Percentiles rank a stretch among this genome's conserved stretches.
These are phyloP conservation scores for Chenopodium formosanum DNA, from an alignment of 148 eudicot species.

Conservation along the genomic window DNA sequence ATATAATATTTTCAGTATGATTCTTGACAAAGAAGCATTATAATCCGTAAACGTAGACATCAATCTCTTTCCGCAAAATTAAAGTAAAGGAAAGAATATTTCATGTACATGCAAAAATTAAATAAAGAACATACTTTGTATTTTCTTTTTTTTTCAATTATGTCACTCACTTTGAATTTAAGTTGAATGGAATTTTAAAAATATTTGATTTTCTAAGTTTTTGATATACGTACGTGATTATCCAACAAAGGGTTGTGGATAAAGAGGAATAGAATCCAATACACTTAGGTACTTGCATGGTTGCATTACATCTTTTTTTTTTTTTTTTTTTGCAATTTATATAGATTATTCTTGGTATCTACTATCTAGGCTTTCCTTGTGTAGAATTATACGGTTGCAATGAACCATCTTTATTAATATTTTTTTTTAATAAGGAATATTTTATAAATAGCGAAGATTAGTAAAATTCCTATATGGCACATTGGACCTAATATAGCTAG, in stretches of 20 bases:
- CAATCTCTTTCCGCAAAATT: constrained; percentile 44
- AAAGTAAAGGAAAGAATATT: constrained; percentile 38
- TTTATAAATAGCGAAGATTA: too few relatives aligned
- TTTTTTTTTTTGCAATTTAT: constrained; percentile 17
- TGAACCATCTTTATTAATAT: constrained; percentile 13
- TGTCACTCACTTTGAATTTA: constrained; percentile 2
- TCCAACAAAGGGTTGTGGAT: constrained; percentile 35
- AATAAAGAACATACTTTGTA: constrained; percentile 24
- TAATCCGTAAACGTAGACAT: constrained; percentile 50
- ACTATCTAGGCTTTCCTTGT: constrained; percentile 21
- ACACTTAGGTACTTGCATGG: constrained; percentile 26
- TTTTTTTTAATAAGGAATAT: not conserved
- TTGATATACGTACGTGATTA: constrained; percentile 27
- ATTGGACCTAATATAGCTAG: not conserved
- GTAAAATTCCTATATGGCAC: not conserved
- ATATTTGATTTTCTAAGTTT: constrained; percentile 13
- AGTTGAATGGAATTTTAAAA: constrained; percentile 26
- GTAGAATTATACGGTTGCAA: constrained; percentile 34
- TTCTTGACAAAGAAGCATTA: constrained; percentile 36
- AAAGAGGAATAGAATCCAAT: constrained; percentile 46
- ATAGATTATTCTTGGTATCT: constrained; percentile 38
- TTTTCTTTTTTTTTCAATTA: too few relatives aligned
- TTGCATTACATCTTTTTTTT: not conserved
- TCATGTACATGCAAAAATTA: constrained; percentile 30
- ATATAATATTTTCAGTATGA: not conserved